Evolutionary conservation across 306 rosid genomes (phyloP), one percentile per base, ranked within the genome.

Genomic region (Trifolium fragiferum): DNA sequence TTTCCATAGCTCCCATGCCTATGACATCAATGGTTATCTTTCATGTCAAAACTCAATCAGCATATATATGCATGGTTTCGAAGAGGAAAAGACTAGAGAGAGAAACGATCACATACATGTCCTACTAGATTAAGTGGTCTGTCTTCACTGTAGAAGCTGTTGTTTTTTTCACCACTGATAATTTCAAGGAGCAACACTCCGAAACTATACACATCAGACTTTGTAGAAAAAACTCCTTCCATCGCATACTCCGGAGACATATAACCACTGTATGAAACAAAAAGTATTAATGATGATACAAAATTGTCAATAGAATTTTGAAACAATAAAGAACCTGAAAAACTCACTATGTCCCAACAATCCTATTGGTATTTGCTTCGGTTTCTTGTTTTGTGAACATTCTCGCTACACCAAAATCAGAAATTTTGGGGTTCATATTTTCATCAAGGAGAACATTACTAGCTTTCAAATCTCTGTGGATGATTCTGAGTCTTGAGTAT

Each of bases 1-100:
- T 37, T 57, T 73, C 78, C 71, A 76, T 5, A 74, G 25, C 49
- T 71, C 81, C 78, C 84, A 81, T 15, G 75, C 65, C 81, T 81
- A 4, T 0, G 11, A 47, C 1, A 59, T 55, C 33, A 55, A 25
- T 41, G 2, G 44, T 30, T 3, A 43, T 14, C 1, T 63, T 49
- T 51, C 59, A 51, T 18, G 25, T 51, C 59, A 51, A 51, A 51
- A 18, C 53, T 51, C 5, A 8, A 19, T 18, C 11, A 51, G 18
- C 59, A 18, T 51, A 13, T 51, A 13, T 19, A 51, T 18, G 12
- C 12, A 51, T 0, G 1, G 25, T 1, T 51, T 46, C 14, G 53
- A 51, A 51, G 18, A 7, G 14, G 1, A 16, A 51, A 5, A 51
- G 11, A 27, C 2, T 27, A 3, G 2, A 27, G 5, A 51, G 6